A percentile compares a stretch with the other conserved stretches of the same genome.
phyloP scores from a whole-genome alignment of 2,329 filamentous ascomycete species.

The Calonectria naviculata region DNA sequence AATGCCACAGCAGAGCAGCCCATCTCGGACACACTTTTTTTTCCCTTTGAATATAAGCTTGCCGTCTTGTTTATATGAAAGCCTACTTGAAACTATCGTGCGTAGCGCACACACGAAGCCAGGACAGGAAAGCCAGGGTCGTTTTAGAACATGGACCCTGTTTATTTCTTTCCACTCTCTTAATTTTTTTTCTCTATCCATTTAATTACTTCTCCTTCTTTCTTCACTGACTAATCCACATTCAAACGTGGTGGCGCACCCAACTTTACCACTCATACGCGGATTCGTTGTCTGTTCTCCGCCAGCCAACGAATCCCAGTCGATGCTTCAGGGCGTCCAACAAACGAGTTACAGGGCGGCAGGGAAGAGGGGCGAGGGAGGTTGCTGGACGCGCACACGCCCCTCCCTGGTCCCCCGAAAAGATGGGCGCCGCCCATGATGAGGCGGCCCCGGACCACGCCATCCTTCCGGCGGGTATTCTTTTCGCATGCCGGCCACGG shows the following conservation, averaged over 20 bases:
- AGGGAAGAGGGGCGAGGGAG: not conserved
- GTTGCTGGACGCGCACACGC: not conserved
- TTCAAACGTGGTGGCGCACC: not conserved
- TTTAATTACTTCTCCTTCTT: not conserved
- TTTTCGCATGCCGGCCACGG: not conserved
- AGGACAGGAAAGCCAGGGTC: not conserved
- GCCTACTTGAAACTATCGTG: not conserved
- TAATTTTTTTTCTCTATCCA: not conserved
- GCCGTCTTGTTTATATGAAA: not conserved
- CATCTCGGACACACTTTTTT: not conserved
- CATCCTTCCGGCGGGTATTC: not conserved
- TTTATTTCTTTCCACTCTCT: not conserved
- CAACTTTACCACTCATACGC: not conserved
- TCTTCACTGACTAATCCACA: not conserved
- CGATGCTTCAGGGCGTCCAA: conserved; percentile 1
- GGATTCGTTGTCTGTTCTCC: not conserved
- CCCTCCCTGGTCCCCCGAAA: not conserved
- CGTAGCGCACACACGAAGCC: not conserved
- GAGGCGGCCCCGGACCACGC: not conserved
- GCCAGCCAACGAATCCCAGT: not conserved
- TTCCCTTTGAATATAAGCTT: not conserved
- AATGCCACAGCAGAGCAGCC: not conserved
- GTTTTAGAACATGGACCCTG: not conserved
- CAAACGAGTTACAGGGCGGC: not conserved
- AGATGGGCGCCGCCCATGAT: not conserved